Percentiles rank a stretch among this genome's conserved stretches.
Evolutionary conservation across 768 basidiomycete species (phyloP).

Genomic region (Hypholoma fasciculare): DNA sequence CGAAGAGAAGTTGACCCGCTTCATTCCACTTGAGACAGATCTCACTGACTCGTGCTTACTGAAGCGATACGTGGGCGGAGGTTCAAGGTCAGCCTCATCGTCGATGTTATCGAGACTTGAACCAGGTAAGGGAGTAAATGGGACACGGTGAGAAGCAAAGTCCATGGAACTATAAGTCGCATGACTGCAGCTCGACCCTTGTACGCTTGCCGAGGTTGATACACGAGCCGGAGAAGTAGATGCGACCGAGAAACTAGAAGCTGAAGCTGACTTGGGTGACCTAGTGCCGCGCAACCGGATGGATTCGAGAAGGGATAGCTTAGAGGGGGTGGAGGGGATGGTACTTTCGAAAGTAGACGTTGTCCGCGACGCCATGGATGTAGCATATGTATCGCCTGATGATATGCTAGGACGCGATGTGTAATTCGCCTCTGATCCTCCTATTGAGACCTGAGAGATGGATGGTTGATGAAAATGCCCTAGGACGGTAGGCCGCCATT

Average conservation of each 20-base stretch:
- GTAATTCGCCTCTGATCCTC: conserved; percentile 35
- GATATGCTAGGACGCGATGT: conserved; percentile 42
- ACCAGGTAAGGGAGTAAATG: conserved; percentile 31
- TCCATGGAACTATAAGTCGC: not conserved
- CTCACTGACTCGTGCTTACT: conserved; percentile 18
- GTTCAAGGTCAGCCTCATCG: conserved; percentile 27
- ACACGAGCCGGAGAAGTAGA: conserved; percentile 16
- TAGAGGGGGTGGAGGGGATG: conserved; percentile 39
- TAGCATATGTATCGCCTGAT: conserved; percentile 56
- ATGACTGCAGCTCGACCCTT: not conserved
- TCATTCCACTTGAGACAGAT: conserved; percentile 14
- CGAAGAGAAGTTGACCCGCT: conserved; percentile 34
- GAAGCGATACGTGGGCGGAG: conserved; percentile 18
- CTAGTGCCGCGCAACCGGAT: conserved; percentile 33
- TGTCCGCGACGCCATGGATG: conserved; percentile 48
- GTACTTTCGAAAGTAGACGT: conserved; percentile 47
- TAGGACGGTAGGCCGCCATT: conserved; percentile 66
- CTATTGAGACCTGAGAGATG: conserved; percentile 40
- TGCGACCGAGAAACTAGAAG: conserved; percentile 17
- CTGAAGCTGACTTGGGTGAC: conserved; percentile 32
- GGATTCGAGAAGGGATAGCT: conserved; percentile 40
- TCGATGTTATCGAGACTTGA: conserved; percentile 24
- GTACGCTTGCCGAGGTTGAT: conserved; percentile 6
- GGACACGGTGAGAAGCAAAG: conserved; percentile 21
- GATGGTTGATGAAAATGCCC: conserved; percentile 60